A percentile compares a stretch with the other conserved stretches of the same genome.
Evolutionary conservation across 164 flowering plant species (phyloP).

Genomic region (Annona cherimola): DNA sequence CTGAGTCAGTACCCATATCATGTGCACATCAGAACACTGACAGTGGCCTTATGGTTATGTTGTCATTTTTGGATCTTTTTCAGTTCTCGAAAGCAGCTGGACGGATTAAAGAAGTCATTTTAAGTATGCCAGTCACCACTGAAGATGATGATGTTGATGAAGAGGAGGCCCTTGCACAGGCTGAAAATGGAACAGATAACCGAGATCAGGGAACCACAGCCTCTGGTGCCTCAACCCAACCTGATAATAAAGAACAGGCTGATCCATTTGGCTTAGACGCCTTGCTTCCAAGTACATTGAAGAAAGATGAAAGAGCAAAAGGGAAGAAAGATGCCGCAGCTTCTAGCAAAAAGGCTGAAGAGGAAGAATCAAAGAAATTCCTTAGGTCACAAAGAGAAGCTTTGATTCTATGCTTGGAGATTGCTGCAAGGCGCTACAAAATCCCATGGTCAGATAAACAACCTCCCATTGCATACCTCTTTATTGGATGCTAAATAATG

Average conservation of each 20-base stretch:
- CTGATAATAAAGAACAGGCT: constrained; percentile 37
- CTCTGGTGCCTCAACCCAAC: constrained; percentile 20
- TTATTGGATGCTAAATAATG: background rate
- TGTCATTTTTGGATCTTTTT: background rate
- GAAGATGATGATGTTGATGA: constrained; percentile 76
- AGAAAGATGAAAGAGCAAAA: constrained; percentile 47
- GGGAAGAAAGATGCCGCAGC: constrained; percentile 42
- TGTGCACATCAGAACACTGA: background rate
- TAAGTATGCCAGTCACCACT: constrained; percentile 71
- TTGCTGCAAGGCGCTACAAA: constrained; percentile 78
- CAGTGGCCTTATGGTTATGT: too few relatives aligned
- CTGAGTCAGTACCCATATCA: background rate
- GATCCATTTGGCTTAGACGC: constrained; percentile 95
- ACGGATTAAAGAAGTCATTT: constrained; percentile 60
- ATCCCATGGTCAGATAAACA: constrained; percentile 53
- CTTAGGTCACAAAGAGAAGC: constrained; percentile 76
- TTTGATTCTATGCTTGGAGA: constrained; percentile 68
- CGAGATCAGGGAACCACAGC: constrained; percentile 16
- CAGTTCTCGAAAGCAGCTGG: constrained; percentile 86
- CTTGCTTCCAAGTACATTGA: constrained; percentile 40
- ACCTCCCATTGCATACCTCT: background rate
- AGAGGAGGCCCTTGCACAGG: constrained; percentile 48
- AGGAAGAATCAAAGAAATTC: constrained; percentile 53
- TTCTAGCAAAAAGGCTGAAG: constrained; percentile 42
- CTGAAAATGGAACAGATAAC: constrained; percentile 22